Evolutionary conservation across 2,329 filamentous ascomycete genomes (phyloP), one percentile per base, ranked within the genome.

Genomic region (Thielaviopsis cerberus): DNA sequence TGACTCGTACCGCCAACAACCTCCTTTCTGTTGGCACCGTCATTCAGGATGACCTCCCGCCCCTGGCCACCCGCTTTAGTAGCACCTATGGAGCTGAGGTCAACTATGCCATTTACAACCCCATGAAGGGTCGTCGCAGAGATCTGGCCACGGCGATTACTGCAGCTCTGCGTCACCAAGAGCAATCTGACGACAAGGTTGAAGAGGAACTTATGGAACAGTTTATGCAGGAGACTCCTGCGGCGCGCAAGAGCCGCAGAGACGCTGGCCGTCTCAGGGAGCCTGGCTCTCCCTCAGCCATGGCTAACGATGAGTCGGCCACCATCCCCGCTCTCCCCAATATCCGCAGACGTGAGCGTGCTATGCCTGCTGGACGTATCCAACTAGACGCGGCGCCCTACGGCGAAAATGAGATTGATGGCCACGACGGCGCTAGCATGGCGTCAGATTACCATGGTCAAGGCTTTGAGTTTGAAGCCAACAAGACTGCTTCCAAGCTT

Each of bases 41-140:
- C 53, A 60, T 65, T 25, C 57, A 52, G 10, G 55, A 62, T 15
- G 58, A 63, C 20, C 61, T 65, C 15, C 64, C 64, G 23, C 62
- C 62, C 15, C 41, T 65, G 30, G 58, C 63, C 17, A 56, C 64
- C 6, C 59, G 64, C 17, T 57, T 62, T 26, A 62, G 61, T 55
- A 64, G 62, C 10, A 63, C 61, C 3, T 65, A 65, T 50, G 64
- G 64, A 41, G 64, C 64, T 11, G 59, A 63, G n/a, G 60, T 63
- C 17, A 57, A 57, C 41, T 59, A 60, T 15, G 58, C 56, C 50
- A 60, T 65, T n/a, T 61, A 62, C 24, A 64, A 64, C 51, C 61
- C 61, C n/a, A 59, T 62, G 23, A 61, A 62, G 20, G 64, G 63
- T 1, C 59, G 62, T 27, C 45, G 57, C 22, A 63, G 62, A 51